These are phyloP conservation scores for Pharus latifolius DNA, from an alignment of 176 grass and related monocot species.

Conservation along the genomic window DNA sequence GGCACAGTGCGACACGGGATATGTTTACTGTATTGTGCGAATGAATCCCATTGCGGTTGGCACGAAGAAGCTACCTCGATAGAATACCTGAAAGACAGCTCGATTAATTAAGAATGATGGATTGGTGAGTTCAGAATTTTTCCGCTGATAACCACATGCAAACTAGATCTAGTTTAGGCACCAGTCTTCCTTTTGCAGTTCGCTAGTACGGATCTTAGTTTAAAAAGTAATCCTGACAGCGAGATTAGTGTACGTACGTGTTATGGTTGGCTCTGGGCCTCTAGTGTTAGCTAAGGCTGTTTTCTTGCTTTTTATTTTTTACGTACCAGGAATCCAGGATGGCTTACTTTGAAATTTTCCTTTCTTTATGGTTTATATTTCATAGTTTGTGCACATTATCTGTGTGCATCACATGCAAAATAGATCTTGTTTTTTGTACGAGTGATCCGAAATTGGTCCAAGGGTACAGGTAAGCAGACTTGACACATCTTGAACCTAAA, in stretches of 20 bases:
- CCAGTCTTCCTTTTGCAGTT: not conserved
- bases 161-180: not conserved
- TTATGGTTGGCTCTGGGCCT: not conserved
- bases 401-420: not conserved
- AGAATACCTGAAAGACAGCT: not conserved
- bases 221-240: not conserved
- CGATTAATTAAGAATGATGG: slow-evolving; percentile 3
- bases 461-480: too few species aligned
- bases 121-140: not conserved
- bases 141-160: not conserved
- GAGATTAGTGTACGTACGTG: not conserved
- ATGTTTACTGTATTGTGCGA: too few species aligned
- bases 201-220: not conserved
- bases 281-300: not conserved
- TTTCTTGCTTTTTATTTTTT: slow-evolving; percentile 6
- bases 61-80: not conserved
- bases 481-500: too few species aligned
- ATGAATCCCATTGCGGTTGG: not conserved
- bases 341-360: not conserved
- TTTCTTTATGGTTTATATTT: too few species aligned
- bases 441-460: too few species aligned
- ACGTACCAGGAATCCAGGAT: not conserved
- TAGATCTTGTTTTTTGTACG: not conserved
- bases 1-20: too few species aligned
- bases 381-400: not conserved